Percentiles rank a stretch among this genome's conserved stretches.
These are phyloP conservation scores for Sporobolomyces pararoseus DNA, from an alignment of 768 basidiomycete species.

Conservation along the genomic window DNA sequence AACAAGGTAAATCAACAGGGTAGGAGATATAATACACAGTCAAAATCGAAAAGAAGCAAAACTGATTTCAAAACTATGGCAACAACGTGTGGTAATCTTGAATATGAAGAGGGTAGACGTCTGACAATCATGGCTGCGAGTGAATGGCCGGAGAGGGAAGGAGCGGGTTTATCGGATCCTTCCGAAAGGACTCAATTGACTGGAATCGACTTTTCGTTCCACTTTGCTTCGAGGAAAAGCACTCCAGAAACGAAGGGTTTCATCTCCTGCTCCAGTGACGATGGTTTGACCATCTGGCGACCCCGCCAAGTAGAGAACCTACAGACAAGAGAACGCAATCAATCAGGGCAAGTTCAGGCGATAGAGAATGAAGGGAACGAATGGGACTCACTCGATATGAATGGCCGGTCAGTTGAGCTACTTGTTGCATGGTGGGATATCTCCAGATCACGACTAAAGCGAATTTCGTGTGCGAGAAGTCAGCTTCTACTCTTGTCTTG, in stretches of 20 bases:
- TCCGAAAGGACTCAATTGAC: conserved; percentile 42
- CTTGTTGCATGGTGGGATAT: conserved; percentile 88
- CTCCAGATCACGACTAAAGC: conserved; percentile 60
- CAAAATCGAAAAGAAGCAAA: neutral
- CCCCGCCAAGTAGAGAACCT: conserved; percentile 73
- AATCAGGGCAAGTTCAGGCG: too few species aligned
- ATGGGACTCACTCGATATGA: conserved; percentile 78
- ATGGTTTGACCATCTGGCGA: conserved; percentile 96
- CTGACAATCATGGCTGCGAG: too few species aligned
- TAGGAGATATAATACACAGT: neutral
- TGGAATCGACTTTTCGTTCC: conserved; percentile 42
- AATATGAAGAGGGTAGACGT: too few species aligned
- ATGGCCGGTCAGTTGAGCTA: conserved; percentile 89
- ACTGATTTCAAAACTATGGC: neutral
- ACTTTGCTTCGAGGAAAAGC: conserved; percentile 63
- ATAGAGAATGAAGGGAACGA: neutral
- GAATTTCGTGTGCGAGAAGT: neutral
- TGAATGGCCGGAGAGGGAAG: neutral
- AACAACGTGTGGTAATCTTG: neutral
- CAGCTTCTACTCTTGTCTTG: neutral
- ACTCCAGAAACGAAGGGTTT: conserved; percentile 96
- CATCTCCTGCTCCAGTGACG: conserved; percentile 95
- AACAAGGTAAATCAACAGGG: too few species aligned
- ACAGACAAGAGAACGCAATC: neutral
- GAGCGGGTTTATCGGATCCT: conserved; percentile 36